Evolutionary conservation across 2,329 filamentous ascomycete genomes (phyloP).

Genomic region (Meredithiella fracta): DNA sequence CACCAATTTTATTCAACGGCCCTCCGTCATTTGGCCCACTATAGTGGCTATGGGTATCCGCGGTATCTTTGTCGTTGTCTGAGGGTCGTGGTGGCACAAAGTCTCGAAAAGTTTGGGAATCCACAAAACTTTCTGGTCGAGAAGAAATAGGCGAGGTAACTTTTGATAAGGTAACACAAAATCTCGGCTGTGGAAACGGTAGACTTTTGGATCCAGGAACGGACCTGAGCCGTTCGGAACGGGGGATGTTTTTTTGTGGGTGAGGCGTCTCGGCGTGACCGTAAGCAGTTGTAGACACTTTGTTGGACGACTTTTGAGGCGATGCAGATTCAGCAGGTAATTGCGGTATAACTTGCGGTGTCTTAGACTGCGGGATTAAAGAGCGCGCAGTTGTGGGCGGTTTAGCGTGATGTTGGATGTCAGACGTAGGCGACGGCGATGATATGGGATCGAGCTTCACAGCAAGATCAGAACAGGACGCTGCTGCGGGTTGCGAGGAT

Average conservation of each 20-base stretch:
- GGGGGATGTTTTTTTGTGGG: no score
- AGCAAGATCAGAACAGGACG: background rate
- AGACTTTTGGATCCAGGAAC: no score
- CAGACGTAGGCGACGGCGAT: background rate
- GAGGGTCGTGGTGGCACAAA: background rate
- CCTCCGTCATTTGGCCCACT: background rate
- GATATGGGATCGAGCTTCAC: background rate
- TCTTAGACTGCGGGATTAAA: background rate
- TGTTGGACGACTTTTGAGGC: background rate
- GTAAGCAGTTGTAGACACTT: no score
- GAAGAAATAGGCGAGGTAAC: no score
- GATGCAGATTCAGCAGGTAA: background rate
- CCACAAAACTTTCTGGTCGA: no score
- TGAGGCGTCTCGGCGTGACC: no score
- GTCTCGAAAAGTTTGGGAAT: no score
- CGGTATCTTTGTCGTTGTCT: background rate
- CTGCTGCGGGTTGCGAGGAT: background rate
- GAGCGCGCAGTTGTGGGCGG: background rate
- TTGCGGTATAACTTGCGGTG: background rate
- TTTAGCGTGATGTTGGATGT: background rate
- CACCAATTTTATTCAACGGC: slow-evolving; percentile 20
- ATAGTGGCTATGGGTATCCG: slow-evolving; percentile 8
- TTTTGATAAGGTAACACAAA: no score
- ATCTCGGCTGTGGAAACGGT: no score
- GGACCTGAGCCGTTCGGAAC: no score